phyloP scores from a whole-genome alignment of 192 early-diverging fungal species.

The Entomortierella lignicola region DNA sequence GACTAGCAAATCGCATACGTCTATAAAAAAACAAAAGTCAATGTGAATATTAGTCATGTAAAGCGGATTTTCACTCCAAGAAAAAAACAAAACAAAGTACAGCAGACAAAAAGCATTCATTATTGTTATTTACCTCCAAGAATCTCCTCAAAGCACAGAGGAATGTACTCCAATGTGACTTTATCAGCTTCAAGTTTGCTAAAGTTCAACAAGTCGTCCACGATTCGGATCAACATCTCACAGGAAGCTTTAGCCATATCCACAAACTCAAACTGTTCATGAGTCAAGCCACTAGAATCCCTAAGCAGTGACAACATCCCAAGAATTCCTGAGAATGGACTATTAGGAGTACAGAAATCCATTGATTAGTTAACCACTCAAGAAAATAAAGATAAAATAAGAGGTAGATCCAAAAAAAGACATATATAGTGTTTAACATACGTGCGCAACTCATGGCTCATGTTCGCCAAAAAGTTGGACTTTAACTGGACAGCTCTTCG shows the following conservation, averaged over 20 bases:
- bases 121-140: slow-evolving; percentile 41
- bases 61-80: background rate
- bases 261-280: slow-evolving; percentile 63
- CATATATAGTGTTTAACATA: too few relatives aligned
- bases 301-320: slow-evolving; percentile 61
- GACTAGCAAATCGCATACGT: slow-evolving; percentile 69
- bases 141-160: slow-evolving; percentile 57
- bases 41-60: too few relatives aligned
- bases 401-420: background rate
- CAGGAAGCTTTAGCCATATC: slow-evolving; percentile 63
- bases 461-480: slow-evolving; percentile 77
- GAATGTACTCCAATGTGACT: slow-evolving; percentile 57
- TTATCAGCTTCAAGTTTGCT: slow-evolving; percentile 63
- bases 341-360: background rate
- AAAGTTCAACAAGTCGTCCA: slow-evolving; percentile 63
- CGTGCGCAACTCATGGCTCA: slow-evolving; percentile 85
- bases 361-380: too few relatives aligned
- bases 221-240: slow-evolving; percentile 62
- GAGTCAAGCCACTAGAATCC: slow-evolving; percentile 51
- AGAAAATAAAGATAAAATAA: slow-evolving; percentile 1
- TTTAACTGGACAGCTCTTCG: slow-evolving; percentile 57
- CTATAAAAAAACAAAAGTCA: slow-evolving; percentile 7
- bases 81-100: background rate
- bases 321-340: slow-evolving; percentile 62
- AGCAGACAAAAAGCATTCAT: too few relatives aligned